phyloP scores from a whole-genome alignment of 2,329 filamentous ascomycete species.

The Ophiostoma ulmi region DNA sequence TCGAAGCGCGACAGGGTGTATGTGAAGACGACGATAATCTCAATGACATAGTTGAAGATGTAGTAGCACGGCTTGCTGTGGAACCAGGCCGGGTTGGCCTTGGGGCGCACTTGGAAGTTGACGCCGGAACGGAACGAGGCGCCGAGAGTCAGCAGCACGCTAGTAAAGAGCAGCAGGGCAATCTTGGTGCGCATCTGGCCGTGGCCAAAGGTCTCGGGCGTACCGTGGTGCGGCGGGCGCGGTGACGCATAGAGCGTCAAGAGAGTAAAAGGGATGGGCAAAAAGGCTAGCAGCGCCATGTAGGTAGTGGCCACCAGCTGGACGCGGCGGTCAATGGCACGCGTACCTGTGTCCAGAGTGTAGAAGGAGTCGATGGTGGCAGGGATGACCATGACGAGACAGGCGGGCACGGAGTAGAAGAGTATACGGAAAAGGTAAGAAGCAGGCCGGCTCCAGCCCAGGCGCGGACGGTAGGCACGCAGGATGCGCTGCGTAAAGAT shows the following conservation, averaged over 20 bases:
- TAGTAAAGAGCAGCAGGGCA: slow-evolving; percentile 55
- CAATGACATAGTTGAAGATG: slow-evolving; percentile 69
- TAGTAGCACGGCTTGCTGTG: slow-evolving; percentile 71
- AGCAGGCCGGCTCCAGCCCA: slow-evolving; percentile 62
- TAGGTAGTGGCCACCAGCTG: slow-evolving; percentile 59
- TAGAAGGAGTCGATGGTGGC: slow-evolving; percentile 61
- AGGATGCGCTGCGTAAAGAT: slow-evolving; percentile 71
- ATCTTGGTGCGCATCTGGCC: slow-evolving; percentile 65
- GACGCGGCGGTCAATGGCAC: slow-evolving; percentile 53
- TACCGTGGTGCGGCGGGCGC: slow-evolving; percentile 27
- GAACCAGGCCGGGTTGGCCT: slow-evolving; percentile 59
- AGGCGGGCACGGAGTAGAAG: slow-evolving; percentile 50
- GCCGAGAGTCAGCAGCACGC: slow-evolving; percentile 59
- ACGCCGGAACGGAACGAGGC: slow-evolving; percentile 63
- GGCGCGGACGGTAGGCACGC: slow-evolving; percentile 62
- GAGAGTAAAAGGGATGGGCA: slow-evolving; percentile 56
- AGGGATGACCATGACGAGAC: slow-evolving; percentile 62
- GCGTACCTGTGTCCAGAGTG: slow-evolving; percentile 51
- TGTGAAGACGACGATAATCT: slow-evolving; percentile 62
- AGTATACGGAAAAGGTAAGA: slow-evolving; percentile 52
- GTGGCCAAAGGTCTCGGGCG: slow-evolving; percentile 57
- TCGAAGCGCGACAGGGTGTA: slow-evolving; percentile 68
- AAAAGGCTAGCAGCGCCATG: slow-evolving; percentile 60
- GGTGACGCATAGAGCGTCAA: slow-evolving; percentile 46
- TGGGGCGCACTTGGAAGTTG: slow-evolving; percentile 48